Evolutionary conservation across 176 grass and related monocot species (phyloP).

Genomic region (Aegilops longissima): DNA sequence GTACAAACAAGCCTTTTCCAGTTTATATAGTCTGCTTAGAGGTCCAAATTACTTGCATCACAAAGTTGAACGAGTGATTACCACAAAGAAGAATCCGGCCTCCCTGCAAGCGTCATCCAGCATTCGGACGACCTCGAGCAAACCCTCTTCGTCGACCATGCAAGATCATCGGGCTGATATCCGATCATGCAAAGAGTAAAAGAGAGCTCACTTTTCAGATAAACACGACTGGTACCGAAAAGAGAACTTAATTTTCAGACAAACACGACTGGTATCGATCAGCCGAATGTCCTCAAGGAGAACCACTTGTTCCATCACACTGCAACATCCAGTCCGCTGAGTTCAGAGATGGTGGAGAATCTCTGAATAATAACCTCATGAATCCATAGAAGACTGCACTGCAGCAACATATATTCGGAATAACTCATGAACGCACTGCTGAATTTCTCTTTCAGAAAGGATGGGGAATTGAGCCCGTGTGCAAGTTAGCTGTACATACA

Average conservation of each 20-base stretch:
- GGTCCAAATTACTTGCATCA: neutral
- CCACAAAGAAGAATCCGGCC: conserved; percentile 95
- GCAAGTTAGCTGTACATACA: too few species aligned
- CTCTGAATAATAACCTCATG: neutral
- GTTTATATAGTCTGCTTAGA: neutral
- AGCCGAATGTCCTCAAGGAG: too few species aligned
- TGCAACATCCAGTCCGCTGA: too few species aligned
- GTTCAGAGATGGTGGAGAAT: too few species aligned
- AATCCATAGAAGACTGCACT: neutral
- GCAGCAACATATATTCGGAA: too few species aligned
- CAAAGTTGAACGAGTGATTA: conserved; percentile 11
- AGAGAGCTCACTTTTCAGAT: neutral
- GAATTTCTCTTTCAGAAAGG: too few species aligned
- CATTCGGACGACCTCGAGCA: conserved; percentile 54
- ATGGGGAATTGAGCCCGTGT: too few species aligned
- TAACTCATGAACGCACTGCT: too few species aligned
- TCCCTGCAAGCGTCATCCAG: conserved; percentile 70
- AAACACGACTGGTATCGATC: too few species aligned
- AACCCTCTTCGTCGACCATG: conserved; percentile 28
- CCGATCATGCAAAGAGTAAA: conserved; percentile 26
- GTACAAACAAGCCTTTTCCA: neutral
- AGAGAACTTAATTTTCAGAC: neutral
- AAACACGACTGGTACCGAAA: neutral
- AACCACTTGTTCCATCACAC: too few species aligned
- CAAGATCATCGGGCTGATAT: conserved; percentile 61